Base-by-base conservation (phyloP, 352 stramenopile species). In the Peronospora belbahrii region DNA sequence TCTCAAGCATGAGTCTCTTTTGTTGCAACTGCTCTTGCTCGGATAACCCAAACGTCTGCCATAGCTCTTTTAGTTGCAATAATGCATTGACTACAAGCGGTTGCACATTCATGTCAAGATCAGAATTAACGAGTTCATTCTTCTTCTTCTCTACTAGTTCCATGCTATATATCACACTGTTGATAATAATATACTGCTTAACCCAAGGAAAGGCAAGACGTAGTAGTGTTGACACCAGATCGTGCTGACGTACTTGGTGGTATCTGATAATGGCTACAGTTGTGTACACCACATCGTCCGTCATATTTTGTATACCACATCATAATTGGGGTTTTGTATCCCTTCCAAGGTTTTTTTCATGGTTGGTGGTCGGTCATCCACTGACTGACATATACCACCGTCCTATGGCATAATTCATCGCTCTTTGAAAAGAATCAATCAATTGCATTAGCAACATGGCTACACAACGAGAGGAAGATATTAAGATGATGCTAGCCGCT, bases 401-500 rank as follows among this genome's bases (percentile, higher is more conserved):
- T n/a, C n/a, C n/a, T n/a, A n/a, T n/a, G 17, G 32, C 59, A 73
- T 45, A 58, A 62, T 66, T 73, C 63, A 73, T 73, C 63, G 63
- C 59, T 67, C 63, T 56, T 60, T 69, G 59, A 51, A 56, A 66
- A 52, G 62, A 61, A 60, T 52, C 37, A 80, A 79, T 71, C 51
- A 65, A 70, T 59, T 59, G 58, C 65, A 79, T 48, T 65, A 81
- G 67, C 62, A 41, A 24, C 58, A 90, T 91, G 82, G 72, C 76
- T 53, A 84, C 82, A 42, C 82, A 94, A 70, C 82, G 82, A 74
- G 97, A 99, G 82, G 95, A 99, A 72, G 97, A 99, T 81, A 98
- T 99, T 81, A 97, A 99, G 80, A 98, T 98, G 88, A 98, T 99
- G 95, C 85, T 99, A 71, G 95, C 94, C 69, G 97, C 97, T 49